A percentile compares a stretch with the other conserved stretches of the same genome.
phyloP scores from a whole-genome alignment of 352 stramenopile genomes.

The Saprolegnia diclina region DNA sequence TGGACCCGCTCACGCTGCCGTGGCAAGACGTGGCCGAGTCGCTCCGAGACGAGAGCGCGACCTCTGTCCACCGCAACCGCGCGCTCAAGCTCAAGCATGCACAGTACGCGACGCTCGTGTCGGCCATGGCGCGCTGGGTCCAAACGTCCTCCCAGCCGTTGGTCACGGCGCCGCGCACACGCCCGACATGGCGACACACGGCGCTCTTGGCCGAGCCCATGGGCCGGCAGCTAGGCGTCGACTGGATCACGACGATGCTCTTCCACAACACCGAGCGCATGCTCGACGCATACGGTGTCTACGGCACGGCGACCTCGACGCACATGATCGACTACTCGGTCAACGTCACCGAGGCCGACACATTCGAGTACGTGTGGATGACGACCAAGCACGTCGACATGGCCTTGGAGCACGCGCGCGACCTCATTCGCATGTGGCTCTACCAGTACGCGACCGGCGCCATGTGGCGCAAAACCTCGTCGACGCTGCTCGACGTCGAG shows the following conservation, averaged over 20 bases:
- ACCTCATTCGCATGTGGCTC: conserved; percentile 10
- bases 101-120: neutral
- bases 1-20: neutral
- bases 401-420: neutral
- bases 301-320: neutral
- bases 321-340: conserved; percentile 6
- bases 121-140: conserved; percentile 5
- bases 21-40: conserved; percentile 17
- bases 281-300: conserved; percentile 5
- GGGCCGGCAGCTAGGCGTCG: conserved; percentile 6
- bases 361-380: conserved; percentile 15
- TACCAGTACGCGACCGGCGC: neutral
- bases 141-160: neutral
- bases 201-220: conserved; percentile 11
- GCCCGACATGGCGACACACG: conserved; percentile 15
- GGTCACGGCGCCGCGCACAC: neutral
- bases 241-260: conserved; percentile 24
- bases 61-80: neutral
- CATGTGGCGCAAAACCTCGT: neutral
- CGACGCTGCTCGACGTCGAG: neutral
- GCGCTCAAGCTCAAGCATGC: conserved; percentile 6
- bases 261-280: conserved; percentile 24
- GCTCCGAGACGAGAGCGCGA: conserved; percentile 1
- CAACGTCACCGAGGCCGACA: neutral
- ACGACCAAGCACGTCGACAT: conserved; percentile 4